Evolutionary conservation across 192 early-diverging fungal genomes (phyloP).

Genomic region (Coemansia sp.): DNA sequence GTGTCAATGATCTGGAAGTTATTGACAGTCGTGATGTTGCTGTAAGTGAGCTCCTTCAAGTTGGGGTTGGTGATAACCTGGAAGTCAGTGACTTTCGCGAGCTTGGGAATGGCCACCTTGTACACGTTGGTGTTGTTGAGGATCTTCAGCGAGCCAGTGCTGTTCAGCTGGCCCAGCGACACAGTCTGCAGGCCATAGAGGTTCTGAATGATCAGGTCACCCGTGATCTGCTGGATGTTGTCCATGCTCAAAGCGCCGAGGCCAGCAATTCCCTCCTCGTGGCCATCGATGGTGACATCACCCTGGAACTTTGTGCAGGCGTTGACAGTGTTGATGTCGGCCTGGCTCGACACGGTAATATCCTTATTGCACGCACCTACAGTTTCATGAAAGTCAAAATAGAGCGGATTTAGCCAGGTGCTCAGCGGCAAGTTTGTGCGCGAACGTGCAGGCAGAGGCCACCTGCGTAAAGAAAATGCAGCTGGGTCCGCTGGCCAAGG

Average conservation of each 20-base stretch:
- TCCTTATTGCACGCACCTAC: constrained; percentile 52
- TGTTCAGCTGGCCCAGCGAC: constrained; percentile 47
- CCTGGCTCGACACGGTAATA: constrained; percentile 43
- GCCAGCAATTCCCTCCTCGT: constrained; percentile 7
- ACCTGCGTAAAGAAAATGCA: background rate
- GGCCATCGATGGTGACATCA: constrained; percentile 47
- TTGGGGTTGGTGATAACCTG: constrained; percentile 60
- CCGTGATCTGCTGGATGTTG: constrained; percentile 47
- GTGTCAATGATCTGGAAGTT: constrained; percentile 61
- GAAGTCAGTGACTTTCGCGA: constrained; percentile 52
- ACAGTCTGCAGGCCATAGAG: constrained; percentile 58
- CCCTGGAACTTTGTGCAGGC: constrained; percentile 48
- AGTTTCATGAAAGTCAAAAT: background rate
- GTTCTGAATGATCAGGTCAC: constrained; percentile 60
- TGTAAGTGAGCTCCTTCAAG: constrained; percentile 50
- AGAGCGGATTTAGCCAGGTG: background rate
- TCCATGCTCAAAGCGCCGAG: constrained; percentile 40
- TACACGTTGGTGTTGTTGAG: constrained; percentile 64
- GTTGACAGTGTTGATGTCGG: constrained; percentile 47
- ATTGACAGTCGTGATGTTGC: constrained; percentile 52
- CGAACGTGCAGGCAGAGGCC: background rate
- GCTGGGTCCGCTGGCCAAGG: background rate
- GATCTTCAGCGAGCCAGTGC: constrained; percentile 49
- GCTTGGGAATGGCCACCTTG: constrained; percentile 45
- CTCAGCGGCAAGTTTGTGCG: background rate